A percentile compares a stretch with the other conserved stretches of the same genome.
These are phyloP conservation scores for Kodamaea leandrae DNA, from an alignment of 805 yeast genomes.

Conservation along the genomic window DNA sequence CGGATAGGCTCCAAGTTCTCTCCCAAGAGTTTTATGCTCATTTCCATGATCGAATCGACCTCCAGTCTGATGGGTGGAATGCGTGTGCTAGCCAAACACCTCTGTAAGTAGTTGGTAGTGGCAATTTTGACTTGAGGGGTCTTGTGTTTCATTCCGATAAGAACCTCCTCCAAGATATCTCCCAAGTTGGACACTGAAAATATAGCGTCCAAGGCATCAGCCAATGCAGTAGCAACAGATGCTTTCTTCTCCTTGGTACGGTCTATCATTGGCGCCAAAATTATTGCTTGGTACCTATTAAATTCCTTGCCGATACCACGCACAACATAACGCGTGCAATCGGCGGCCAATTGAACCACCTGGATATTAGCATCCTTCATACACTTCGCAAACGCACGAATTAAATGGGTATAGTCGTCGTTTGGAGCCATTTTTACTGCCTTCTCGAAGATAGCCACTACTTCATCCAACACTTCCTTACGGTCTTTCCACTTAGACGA, in stretches of 20 bases:
- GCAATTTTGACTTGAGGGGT: slow-evolving; percentile 82
- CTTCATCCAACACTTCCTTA: slow-evolving; percentile 76
- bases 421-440: slow-evolving; percentile 52
- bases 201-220: slow-evolving; percentile 61
- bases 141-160: slow-evolving; percentile 65
- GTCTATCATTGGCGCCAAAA: slow-evolving; percentile 67
- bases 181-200: slow-evolving; percentile 49
- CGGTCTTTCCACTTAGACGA: slow-evolving; percentile 90
- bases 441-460: slow-evolving; percentile 46
- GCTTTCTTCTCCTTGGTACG: slow-evolving; percentile 87
- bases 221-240: slow-evolving; percentile 70
- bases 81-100: slow-evolving; percentile 55
- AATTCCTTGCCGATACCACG: slow-evolving; percentile 62
- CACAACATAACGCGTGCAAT: slow-evolving; percentile 58
- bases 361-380: slow-evolving; percentile 87
- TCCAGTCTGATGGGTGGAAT: slow-evolving; percentile 51
- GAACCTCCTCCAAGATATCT: slow-evolving; percentile 58
- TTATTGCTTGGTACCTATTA: slow-evolving; percentile 48
- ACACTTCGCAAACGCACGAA: slow-evolving; percentile 63
- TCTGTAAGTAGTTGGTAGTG: slow-evolving; percentile 58
- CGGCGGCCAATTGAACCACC: slow-evolving; percentile 78
- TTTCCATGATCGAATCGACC: slow-evolving; percentile 53
- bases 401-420: slow-evolving; percentile 65
- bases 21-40: slow-evolving; percentile 59
- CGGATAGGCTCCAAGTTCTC: slow-evolving; percentile 88